phyloP scores from a whole-genome alignment of 2,329 filamentous ascomycete genomes.

The Aplosporella prunicola region DNA sequence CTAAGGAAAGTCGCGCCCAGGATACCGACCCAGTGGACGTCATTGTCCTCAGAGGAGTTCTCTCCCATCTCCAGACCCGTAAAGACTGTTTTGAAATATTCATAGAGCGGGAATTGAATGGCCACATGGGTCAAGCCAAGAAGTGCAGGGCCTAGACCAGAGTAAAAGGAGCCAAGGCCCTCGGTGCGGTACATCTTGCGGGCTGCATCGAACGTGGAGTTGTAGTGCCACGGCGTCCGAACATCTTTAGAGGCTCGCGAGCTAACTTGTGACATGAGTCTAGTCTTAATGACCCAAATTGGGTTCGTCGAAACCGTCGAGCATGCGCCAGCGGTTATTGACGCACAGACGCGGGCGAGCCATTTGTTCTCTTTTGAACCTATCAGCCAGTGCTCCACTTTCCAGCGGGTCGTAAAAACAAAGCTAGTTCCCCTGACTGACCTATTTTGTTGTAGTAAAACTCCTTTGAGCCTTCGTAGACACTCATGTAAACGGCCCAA shows the following conservation, averaged over 20 bases:
- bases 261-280: constrained; percentile 88
- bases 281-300: constrained; percentile 98
- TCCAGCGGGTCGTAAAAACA: background rate
- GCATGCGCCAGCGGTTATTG: constrained; percentile 80
- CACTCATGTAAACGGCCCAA: constrained; percentile 96
- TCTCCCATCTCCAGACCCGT: constrained; percentile 84
- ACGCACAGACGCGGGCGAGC: constrained; percentile 77
- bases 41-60: constrained; percentile 45
- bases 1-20: constrained; percentile 82
- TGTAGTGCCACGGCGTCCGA: constrained; percentile 81
- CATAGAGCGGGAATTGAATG: constrained; percentile 93
- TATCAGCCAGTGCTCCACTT: constrained; percentile 37
- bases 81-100: constrained; percentile 82
- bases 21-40: constrained; percentile 73
- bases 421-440: constrained; percentile 20
- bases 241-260: constrained; percentile 44
- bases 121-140: constrained; percentile 90
- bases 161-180: constrained; percentile 86
- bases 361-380: constrained; percentile 56
- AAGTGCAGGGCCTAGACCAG: constrained; percentile 82
- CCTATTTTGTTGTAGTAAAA: constrained; percentile 57
- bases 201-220: constrained; percentile 79
- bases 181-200: constrained; percentile 92
- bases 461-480: constrained; percentile 83
- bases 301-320: constrained; percentile 93